Percentiles rank a stretch among this genome's conserved stretches.
Evolutionary conservation across 257 asterid species (phyloP).

Genomic region (Echites panduratus): DNA sequence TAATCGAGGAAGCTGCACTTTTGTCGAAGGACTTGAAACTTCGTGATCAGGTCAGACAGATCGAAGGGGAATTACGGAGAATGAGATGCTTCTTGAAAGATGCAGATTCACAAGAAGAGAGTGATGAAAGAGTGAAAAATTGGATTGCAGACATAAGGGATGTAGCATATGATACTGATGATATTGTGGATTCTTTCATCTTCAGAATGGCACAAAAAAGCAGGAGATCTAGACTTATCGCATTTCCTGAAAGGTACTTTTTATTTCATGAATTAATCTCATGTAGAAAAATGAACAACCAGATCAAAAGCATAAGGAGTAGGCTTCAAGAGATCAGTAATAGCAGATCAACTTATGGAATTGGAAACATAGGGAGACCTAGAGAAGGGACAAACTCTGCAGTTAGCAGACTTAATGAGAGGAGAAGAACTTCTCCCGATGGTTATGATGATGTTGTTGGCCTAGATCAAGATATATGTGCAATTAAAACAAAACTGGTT

Average conservation of each 20-base stretch:
- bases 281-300: background rate
- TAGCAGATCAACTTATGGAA: conserved; percentile 18
- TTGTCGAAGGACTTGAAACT: background rate
- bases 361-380: conserved; percentile 6
- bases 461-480: conserved; percentile 3
- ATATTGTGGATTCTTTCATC: conserved; percentile 6
- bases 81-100: conserved; percentile 16
- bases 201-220: background rate
- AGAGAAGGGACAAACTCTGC: conserved; percentile 2
- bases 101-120: conserved; percentile 12
- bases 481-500: conserved; percentile 1
- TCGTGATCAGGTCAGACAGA: conserved; percentile 1
- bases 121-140: conserved; percentile 9
- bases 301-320: background rate
- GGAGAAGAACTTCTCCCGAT: conserved; percentile 3
- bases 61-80: conserved; percentile 13
- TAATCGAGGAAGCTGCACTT: conserved; percentile 13
- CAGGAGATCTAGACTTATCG: background rate
- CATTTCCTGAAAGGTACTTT: conserved; percentile 3
- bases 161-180: conserved; percentile 18
- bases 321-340: conserved; percentile 3
- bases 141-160: conserved; percentile 18
- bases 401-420: conserved; percentile 9
- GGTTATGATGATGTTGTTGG: conserved; percentile 14
- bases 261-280: conserved; percentile 3